Evolutionary conservation across 805 yeast species (phyloP), one percentile per base, ranked within the genome.

Genomic region (Ogataea allantospora): DNA sequence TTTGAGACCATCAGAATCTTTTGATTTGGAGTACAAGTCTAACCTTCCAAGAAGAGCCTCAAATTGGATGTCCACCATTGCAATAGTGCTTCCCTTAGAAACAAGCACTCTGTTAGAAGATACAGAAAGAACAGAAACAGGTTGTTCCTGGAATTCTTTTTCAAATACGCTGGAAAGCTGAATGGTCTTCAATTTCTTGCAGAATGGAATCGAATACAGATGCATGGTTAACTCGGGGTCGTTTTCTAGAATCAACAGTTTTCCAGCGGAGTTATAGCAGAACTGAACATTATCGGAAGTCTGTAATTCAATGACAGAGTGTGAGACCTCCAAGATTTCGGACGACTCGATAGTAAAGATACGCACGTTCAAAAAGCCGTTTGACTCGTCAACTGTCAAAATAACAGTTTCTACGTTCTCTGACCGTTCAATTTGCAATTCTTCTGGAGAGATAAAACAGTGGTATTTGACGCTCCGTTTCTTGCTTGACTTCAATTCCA

Each of bases 91-190:
- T 19, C 63, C 64, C 36, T 58, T 54, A 0, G 75, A 58, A 7
- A 75, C 44, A 8, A 76, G 53, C n/a, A 74, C 46, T 47, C 82
- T 62, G 47, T 71, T 74, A 10, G 68, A 55, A 26, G 75, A 63
- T 4, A 71, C 70, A 3, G 70, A 56, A 23, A 53, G 37, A 19
- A 73, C 58, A 2, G 77, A 63, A 20, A 60, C 44, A 30, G 60
- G 55, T 10, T 55, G 44, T 17, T 49, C 48, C 5, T 19, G 14
- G 9, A 50, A 47, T 35, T 61, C 66, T 21, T 55, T 54, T 13
- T 39, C 35, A 33, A 59, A 60, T 16, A 53, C 50, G 7, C 16
- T 43, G 28, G 15, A 35, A 18, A 21, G 59, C 33, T 16, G 47
- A 12, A 63, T 53, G 12, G 56, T 49, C 18, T 58, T 56, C 19